Evolutionary conservation across 352 stramenopile species (phyloP), one percentile per base, ranked within the genome.

Genomic region (Globisporangium mamillatum): DNA sequence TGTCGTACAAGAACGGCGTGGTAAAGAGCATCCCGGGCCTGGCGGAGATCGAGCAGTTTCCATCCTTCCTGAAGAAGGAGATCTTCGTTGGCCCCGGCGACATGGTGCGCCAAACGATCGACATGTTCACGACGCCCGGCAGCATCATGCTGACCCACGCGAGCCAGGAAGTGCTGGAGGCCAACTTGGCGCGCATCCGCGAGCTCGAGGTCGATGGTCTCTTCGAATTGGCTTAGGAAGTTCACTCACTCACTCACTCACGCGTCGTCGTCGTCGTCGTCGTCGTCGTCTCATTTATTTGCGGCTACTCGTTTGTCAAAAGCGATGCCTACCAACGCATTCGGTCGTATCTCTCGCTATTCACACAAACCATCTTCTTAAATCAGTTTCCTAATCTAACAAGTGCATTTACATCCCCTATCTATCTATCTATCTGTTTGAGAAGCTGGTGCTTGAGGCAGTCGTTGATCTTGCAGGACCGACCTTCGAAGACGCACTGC

Each of bases 91-190:
- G 86, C 32, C 71, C 86, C 18, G 95, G 93, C 20, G 88, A 95
- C 63, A 75, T 81, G 46, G 79, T 99, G 56, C 74, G 84, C 64
- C 93, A 90, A 66, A 99, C 97, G 4, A 86, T 97, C 55, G 94
- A 98, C 67, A 98, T 98, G 85, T 95, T 96, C 75, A 98, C 90
- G 63, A 98, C 97, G 58, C 91, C 91, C 6, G 96, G 96, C 48
- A 98, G 94, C 82, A 95, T 98, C 64, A 95, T 98, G 75, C 79
- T 99, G 14, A 89, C 97, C 7, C 90, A 98, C 79, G 82, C 92
- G 67, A 89, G 98, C 67, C 71, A 83, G 57, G 72, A 88, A 36
- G 73, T 93, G 65, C 91, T 99, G 4, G 75, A 93, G 61, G 69
- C 69, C 7, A 97, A 98, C 72, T 90, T 98, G 70, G 67, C 87